Evolutionary conservation across 352 stramenopile genomes (phyloP).

Genomic region (Albugo candida): DNA sequence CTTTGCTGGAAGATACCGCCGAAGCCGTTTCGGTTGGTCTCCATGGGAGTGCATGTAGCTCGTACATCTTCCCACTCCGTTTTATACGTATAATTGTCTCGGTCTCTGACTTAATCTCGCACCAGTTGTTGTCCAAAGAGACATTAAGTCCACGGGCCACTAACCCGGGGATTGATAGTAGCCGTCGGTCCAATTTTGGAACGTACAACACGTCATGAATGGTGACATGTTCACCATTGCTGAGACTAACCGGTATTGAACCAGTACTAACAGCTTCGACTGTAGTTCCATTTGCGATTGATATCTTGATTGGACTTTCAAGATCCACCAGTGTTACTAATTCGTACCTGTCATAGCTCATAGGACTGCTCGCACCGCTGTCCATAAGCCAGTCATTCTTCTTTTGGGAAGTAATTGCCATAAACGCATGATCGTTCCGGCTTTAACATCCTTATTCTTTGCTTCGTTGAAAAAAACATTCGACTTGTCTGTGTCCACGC

Average conservation of each 20-base stretch:
- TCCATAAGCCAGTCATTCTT: constrained; percentile 1
- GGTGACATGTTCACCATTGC: not conserved
- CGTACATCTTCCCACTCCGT: not conserved
- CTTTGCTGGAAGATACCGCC: not conserved
- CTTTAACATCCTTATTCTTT: too few species aligned
- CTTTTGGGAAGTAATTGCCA: too few species aligned
- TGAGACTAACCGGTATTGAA: not conserved
- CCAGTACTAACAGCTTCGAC: not conserved
- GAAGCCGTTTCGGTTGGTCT: not conserved
- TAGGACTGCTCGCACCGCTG: constrained; percentile 4
- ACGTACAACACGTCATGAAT: constrained; percentile 2
- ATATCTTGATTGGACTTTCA: constrained; percentile 9
- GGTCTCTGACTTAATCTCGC: not conserved
- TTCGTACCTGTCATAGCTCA: constrained; percentile 1
- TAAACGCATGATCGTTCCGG: too few species aligned
- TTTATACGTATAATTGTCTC: not conserved
- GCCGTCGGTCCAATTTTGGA: not conserved
- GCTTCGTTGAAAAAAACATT: not conserved
- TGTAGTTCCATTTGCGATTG: too few species aligned
- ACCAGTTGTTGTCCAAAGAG: too few species aligned
- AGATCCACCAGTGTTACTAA: constrained; percentile 4
- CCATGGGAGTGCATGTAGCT: not conserved
- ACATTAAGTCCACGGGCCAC: too few species aligned
- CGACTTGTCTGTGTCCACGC: constrained; percentile 1
- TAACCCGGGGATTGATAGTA: constrained; percentile 2